Conservation (phyloP, 2,329 filamentous ascomycete species). For the Lecanicillium sp. region DNA sequence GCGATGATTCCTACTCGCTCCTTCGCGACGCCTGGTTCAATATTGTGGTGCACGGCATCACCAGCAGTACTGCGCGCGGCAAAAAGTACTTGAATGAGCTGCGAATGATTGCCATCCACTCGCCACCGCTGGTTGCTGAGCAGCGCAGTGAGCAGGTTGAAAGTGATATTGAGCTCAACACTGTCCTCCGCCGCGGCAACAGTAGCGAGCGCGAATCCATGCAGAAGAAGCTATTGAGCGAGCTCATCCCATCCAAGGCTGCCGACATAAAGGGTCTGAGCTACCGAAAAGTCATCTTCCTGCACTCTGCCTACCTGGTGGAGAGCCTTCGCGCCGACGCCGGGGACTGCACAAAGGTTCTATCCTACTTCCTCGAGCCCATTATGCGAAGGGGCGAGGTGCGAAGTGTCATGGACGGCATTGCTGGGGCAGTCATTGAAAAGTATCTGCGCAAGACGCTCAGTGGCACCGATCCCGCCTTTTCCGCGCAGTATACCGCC, state of each 20-base stretch:
- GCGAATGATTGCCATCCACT: conserved; percentile 77
- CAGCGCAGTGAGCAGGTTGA: conserved; percentile 85
- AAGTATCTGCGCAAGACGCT: conserved; percentile 73
- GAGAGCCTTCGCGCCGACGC: conserved; percentile 80
- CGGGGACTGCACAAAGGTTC: conserved; percentile 81
- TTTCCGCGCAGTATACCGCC: conserved; percentile 88
- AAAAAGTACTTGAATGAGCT: conserved; percentile 70
- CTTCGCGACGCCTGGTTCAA: conserved; percentile 97
- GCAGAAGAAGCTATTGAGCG: conserved; percentile 71
- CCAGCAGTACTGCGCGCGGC: conserved; percentile 63
- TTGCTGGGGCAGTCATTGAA: conserved; percentile 62
- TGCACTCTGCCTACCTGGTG: conserved; percentile 83
- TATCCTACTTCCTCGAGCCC: conserved; percentile 92
- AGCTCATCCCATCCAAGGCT: conserved; percentile 68
- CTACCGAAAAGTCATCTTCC: conserved; percentile 85
- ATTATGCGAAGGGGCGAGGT: conserved; percentile 62
- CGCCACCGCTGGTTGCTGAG: conserved; percentile 78
- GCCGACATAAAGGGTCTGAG: conserved; percentile 73
- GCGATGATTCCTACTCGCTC: conserved; percentile 64
- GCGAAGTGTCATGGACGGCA: conserved; percentile 56
- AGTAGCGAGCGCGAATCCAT: conserved; percentile 67
- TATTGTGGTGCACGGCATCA: conserved; percentile 88
- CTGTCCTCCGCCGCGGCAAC: conserved; percentile 80
- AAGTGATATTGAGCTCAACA: conserved; percentile 95
- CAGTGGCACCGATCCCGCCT: conserved; percentile 62